Conservation (phyloP, 345 rosid species). For the Gossypium australe region DNA sequence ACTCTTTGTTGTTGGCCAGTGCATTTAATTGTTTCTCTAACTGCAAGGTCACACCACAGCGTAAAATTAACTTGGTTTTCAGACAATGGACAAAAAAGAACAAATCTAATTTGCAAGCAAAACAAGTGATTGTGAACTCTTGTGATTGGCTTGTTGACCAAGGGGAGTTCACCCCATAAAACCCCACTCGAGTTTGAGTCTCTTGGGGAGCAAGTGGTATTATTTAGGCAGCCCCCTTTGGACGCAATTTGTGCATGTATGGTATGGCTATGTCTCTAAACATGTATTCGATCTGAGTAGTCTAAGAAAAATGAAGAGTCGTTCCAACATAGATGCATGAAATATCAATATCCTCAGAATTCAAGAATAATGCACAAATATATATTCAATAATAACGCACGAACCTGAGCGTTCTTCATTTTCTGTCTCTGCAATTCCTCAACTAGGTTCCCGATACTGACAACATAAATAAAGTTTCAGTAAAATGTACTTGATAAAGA, state of each 20-base stretch:
- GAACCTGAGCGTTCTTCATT: slow-evolving; percentile 64
- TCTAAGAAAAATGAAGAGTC: background rate
- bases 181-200: too few relatives aligned
- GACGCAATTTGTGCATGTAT: background rate
- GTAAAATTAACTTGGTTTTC: background rate
- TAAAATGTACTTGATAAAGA: background rate
- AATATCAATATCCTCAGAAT: background rate
- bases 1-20: slow-evolving; percentile 29
- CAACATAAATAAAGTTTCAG: slow-evolving; percentile 25
- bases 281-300: background rate
- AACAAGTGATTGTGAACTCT: background rate
- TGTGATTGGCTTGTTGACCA: too few relatives aligned
- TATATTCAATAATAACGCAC: slow-evolving; percentile 16
- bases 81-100: background rate
- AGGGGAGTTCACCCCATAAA: too few relatives aligned
- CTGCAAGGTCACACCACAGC: slow-evolving; percentile 31
- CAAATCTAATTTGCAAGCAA: background rate
- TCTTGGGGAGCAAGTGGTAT: too few relatives aligned
- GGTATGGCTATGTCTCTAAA: background rate
- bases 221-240: too few relatives aligned
- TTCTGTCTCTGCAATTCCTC: slow-evolving; percentile 83
- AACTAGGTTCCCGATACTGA: slow-evolving; percentile 52
- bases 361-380: background rate
- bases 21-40: slow-evolving; percentile 60
- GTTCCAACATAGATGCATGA: background rate